These are phyloP conservation scores for Candida frijolesensis DNA, from an alignment of 1,139 yeast genomes.

Conservation along the genomic window DNA sequence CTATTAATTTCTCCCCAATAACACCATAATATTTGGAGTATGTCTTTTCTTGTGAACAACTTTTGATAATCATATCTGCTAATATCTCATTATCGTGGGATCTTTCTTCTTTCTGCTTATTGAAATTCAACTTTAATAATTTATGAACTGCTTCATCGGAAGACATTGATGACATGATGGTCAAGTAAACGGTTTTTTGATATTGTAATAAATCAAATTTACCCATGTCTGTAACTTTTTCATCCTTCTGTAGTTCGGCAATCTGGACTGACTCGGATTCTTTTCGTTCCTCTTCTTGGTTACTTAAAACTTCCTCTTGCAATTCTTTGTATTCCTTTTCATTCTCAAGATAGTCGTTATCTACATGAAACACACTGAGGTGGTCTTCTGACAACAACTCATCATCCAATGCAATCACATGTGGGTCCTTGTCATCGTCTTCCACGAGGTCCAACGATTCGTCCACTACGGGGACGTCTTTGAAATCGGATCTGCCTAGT, in stretches of 20 bases:
- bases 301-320: constrained; percentile 20
- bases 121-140: constrained; percentile 52
- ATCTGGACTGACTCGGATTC: constrained; percentile 20
- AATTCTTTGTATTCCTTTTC: constrained; percentile 41
- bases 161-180: constrained; percentile 90
- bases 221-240: constrained; percentile 59
- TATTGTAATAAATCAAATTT: constrained; percentile 61
- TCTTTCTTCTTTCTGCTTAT: constrained; percentile 32
- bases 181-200: constrained; percentile 76
- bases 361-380: constrained; percentile 55
- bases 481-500: constrained; percentile 51
- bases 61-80: constrained; percentile 75
- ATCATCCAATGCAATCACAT: constrained; percentile 60
- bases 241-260: constrained; percentile 11
- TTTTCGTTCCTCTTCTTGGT: constrained; percentile 17
- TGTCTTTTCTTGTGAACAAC: constrained; percentile 86
- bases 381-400: constrained; percentile 46
- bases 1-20: constrained; percentile 68
- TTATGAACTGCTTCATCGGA: constrained; percentile 95
- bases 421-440: constrained; percentile 63
- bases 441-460: constrained; percentile 61
- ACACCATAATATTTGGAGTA: constrained; percentile 86
- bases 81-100: constrained; percentile 38
- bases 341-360: constrained; percentile 51
- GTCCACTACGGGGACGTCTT: constrained; percentile 40